phyloP scores from a whole-genome alignment of 2,329 filamentous ascomycete genomes.

The Chaetomium sp. region DNA sequence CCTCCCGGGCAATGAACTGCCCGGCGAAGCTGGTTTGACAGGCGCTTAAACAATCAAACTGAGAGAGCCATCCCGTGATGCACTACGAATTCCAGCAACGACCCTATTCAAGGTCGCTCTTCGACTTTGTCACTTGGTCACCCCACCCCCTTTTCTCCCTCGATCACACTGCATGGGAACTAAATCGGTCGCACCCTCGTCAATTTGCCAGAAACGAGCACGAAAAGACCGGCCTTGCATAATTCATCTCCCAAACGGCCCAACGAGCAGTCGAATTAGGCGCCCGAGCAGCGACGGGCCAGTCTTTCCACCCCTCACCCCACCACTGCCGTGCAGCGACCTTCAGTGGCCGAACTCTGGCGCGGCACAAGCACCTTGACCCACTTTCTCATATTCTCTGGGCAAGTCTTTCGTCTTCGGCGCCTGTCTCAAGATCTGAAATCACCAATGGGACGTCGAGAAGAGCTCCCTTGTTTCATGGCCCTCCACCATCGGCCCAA shows the following conservation, averaged over 20 bases:
- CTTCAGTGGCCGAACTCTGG: slow-evolving; percentile 1
- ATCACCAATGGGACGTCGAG: slow-evolving; percentile 2
- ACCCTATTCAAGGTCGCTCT: not conserved
- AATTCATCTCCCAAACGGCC: slow-evolving; percentile 3
- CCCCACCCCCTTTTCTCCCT: not conserved
- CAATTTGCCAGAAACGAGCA: not conserved
- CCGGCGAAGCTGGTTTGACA: not conserved
- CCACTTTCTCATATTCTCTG: slow-evolving; percentile 3
- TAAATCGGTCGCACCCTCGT: slow-evolving; percentile 7
- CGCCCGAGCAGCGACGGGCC: slow-evolving; percentile 1
- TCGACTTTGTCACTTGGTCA: not conserved
- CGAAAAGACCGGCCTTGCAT: slow-evolving; percentile 1
- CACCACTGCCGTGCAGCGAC: not conserved
- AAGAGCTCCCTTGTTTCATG: slow-evolving; percentile 4
- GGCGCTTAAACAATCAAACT: slow-evolving; percentile 1
- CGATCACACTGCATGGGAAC: slow-evolving; percentile 12
- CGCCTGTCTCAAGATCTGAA: slow-evolving; percentile 10
- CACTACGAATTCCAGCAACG: not conserved
- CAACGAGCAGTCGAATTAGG: slow-evolving; percentile 8
- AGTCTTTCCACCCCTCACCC: not conserved
- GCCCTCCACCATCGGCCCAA: not conserved
- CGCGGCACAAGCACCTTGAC: slow-evolving; percentile 6
- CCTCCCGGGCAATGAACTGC: not conserved
- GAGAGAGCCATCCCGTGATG: not conserved
- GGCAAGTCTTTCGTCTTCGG: not conserved